Base-by-base conservation (phyloP, 78 protist species). In the Dictyostelium capitatum region DNA sequence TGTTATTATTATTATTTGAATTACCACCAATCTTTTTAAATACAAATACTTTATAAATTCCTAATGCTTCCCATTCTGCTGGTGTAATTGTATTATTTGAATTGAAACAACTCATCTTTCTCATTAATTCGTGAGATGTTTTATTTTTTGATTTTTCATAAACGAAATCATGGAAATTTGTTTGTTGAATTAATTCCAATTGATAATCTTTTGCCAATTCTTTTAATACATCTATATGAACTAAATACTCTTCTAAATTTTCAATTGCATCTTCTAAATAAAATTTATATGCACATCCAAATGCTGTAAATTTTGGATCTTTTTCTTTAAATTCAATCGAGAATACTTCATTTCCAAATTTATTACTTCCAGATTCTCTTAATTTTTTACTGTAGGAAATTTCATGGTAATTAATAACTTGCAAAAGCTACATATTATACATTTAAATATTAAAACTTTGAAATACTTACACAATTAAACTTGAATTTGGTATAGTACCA, bases 31-130 rank as follows among this genome's bases (percentile, higher is more conserved):
- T 12, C 23, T 91, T 91, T 25, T 56, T 82, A 19, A 91, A 91
- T 9, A 82, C 89, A 70, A 91, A 77, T 20, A 65, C 41, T 25
- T 70, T 67, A 69, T 91, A 91, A 17, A 91, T 79, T 17, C 83
- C 70, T 1, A 83, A 28, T 41, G 95, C 95, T 2, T 91, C 95
- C 95, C 95, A 91, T 14, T 91, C 90, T 12, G 83, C 90, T 70
- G 56, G 47, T 6, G 95, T 47, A 7, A 91, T 69, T 1, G 87
- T 59, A 32, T 85, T 77, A 25, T 47, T 25, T 11, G 62, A 30
- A 74, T 77, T 79, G 7, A 79, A 51, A 54, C 84, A 80, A 64
- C 74, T 59, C 95, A 91, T 91, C 48, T 54, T 48, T n/a, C 75
- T 46, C 1, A 82, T 50, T 14, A 91, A 82, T 6, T 57, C 59